Base-by-base conservation (phyloP, 164 flowering plant genomes). In the Chloranthus sessilifolius region DNA sequence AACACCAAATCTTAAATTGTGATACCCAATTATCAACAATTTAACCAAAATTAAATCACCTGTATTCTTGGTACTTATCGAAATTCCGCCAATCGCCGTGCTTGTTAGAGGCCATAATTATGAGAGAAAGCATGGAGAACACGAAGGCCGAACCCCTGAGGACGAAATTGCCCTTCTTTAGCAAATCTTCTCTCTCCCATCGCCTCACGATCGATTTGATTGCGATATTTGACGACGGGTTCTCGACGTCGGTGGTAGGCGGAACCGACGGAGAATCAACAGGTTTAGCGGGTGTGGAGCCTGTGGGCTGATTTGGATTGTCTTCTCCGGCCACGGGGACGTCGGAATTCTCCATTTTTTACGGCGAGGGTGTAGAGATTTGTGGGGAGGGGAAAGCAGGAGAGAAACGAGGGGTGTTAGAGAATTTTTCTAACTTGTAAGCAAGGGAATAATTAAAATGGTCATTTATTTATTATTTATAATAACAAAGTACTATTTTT, bases 131-230 rank as follows among this genome's bases (percentile, higher is more conserved):
- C 54, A 85, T 28, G 16, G 95, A 79, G 64, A 85, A 83, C 16
- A 82, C 9, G 24, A 85, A 52, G 11, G 63, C 79, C 26, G 70
- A 5, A 9, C 59, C 78, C 21, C 90, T 64, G 31, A 76, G 46
- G 20, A 59, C 69, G 58, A 79, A 24, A 1, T 66, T 68, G 21
- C 82, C 77, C 58, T 66, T 74, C 70, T 65, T 74, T 48, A 83
- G 8, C 22, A 77, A 37, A 67, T 85, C 98, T 50, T 83, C 88
- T 33, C 78, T 77, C 66, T 33, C 74, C 96, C 95, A 82, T 56
- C 91, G 50, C 61, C 63, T 44, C 4, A 81, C 10, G 5, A 88
- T 78, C 25, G 62, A 67, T 35, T 77, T 41, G 2, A 75, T 67
- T 6, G 75, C 41, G 5, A 15, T 47, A n/a, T 71, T 6, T 1